A percentile compares a stretch with the other conserved stretches of the same genome.
Evolutionary conservation across 2,329 filamentous ascomycete species (phyloP).

Genomic region (Penicillium sp.): DNA sequence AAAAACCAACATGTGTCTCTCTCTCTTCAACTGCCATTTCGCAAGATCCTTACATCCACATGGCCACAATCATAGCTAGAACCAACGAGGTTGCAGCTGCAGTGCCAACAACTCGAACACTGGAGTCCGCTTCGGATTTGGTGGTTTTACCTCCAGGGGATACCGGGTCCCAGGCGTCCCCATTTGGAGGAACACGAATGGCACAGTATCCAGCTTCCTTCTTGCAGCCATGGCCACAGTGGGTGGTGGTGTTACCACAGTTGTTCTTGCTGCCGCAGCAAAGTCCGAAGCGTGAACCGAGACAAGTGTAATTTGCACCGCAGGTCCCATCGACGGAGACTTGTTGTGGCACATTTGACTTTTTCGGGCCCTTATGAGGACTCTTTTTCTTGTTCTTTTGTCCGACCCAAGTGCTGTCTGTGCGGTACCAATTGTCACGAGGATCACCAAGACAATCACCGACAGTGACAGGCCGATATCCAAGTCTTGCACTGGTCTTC

Average conservation of each 20-base stretch:
- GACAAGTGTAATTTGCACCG: constrained; percentile 39
- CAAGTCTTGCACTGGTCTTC: constrained; percentile 32
- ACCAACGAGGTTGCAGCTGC: constrained; percentile 28
- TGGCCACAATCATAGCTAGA: constrained; percentile 27
- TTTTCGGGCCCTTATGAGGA: constrained; percentile 27
- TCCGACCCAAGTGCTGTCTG: constrained; percentile 35
- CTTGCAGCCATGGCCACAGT: constrained; percentile 40
- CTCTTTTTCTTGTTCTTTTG: constrained; percentile 19
- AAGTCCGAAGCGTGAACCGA: constrained; percentile 39
- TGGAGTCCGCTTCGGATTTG: constrained; percentile 26
- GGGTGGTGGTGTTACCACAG: constrained; percentile 38
- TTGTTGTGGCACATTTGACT: constrained; percentile 16
- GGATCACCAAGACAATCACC: constrained; percentile 49
- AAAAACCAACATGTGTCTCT: constrained; percentile 1
- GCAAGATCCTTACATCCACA: constrained; percentile 23
- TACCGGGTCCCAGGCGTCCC: constrained; percentile 26
- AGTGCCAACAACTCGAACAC: constrained; percentile 22
- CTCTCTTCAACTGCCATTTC: background rate
- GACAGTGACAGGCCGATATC: constrained; percentile 47
- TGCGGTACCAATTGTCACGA: constrained; percentile 47
- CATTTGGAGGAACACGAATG: constrained; percentile 24
- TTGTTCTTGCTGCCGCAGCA: constrained; percentile 37
- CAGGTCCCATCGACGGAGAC: constrained; percentile 42
- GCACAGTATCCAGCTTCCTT: constrained; percentile 36
- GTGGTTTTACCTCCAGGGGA: constrained; percentile 10